These are phyloP conservation scores for Schoenoplectus tabernaemontani DNA, from an alignment of 202 grass and related monocot species.

Conservation along the genomic window DNA sequence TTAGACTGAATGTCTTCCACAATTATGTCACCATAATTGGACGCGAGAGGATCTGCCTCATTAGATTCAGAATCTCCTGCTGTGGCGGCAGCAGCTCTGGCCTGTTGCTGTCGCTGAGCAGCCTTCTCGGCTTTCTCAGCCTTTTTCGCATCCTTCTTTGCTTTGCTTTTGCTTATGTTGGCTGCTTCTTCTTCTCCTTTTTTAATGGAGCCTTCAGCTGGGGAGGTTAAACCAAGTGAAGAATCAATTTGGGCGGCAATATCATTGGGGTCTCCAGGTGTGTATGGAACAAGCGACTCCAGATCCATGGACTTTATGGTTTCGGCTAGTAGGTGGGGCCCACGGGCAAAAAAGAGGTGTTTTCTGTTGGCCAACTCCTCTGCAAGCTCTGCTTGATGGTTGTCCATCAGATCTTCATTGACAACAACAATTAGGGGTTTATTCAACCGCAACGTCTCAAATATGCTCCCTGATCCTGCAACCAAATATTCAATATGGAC, in stretches of 20 bases:
- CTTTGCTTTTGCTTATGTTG: constrained; percentile 69
- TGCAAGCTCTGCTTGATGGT: constrained; percentile 63
- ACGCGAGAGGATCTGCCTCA: constrained; percentile 40
- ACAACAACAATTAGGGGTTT: constrained; percentile 69
- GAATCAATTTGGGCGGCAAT: constrained; percentile 43
- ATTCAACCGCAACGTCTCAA: constrained; percentile 46
- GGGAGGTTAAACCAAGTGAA: not conserved
- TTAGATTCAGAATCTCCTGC: constrained; percentile 9
- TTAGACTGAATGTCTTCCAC: constrained; percentile 91
- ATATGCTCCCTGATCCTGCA: constrained; percentile 80
- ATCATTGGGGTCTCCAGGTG: constrained; percentile 38
- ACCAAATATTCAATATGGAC: not conserved
- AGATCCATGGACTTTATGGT: constrained; percentile 50
- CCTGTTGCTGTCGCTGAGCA: constrained; percentile 51
- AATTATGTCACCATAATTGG: constrained; percentile 57
- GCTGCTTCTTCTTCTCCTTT: not conserved
- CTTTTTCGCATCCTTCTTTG: constrained; percentile 78
- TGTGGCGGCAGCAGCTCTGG: constrained; percentile 2
- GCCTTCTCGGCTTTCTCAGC: constrained; percentile 66
- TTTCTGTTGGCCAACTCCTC: constrained; percentile 71
- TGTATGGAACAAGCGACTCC: constrained; percentile 38
- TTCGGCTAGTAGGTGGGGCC: constrained; percentile 38
- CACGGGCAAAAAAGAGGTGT: constrained; percentile 53
- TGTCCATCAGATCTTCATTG: constrained; percentile 81
- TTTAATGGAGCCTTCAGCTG: not conserved